A percentile compares a stretch with the other conserved stretches of the same genome.
These are phyloP conservation scores for Lodderomyces parapsilosis DNA, from an alignment of 1,139 yeast species.

Conservation along the genomic window DNA sequence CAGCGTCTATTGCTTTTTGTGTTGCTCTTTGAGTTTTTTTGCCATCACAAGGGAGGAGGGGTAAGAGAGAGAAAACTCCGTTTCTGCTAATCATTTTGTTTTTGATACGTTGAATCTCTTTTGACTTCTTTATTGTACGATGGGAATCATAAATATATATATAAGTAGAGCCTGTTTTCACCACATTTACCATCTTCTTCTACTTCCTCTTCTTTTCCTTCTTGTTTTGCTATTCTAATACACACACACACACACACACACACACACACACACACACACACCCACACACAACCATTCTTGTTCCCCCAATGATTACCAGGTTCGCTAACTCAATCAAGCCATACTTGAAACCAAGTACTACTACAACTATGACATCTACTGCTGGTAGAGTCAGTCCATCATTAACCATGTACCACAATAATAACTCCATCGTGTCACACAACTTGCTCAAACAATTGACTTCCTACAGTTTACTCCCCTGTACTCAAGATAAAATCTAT, in stretches of 20 bases:
- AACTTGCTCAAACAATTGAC: conserved; percentile 25
- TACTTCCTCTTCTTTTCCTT: neutral
- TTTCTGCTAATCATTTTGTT: too few species aligned
- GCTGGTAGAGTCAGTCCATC: neutral
- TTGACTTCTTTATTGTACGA: too few species aligned
- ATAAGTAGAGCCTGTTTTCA: too few species aligned
- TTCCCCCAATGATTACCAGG: neutral
- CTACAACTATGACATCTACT: neutral
- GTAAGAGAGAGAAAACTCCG: neutral
- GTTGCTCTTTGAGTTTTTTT: neutral
- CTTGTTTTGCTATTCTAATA: neutral
- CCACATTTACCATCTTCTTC: too few species aligned
- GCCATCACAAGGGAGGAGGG: conserved; percentile 1
- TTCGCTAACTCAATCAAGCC: neutral
- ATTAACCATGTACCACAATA: conserved; percentile 27
- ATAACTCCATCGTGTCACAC: conserved; percentile 25
- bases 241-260: neutral
- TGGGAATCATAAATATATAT: too few species aligned
- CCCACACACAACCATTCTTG: too few species aligned
- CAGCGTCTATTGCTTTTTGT: neutral
- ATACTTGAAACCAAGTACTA: neutral
- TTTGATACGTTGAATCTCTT: too few species aligned
- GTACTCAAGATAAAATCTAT: conserved; percentile 19
- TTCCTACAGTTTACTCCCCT: conserved; percentile 22
- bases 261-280: neutral